Evolutionary conservation across 148 eudicot species (phyloP), one percentile per base, ranked within the genome.

Genomic region (Spergularia bocconei): DNA sequence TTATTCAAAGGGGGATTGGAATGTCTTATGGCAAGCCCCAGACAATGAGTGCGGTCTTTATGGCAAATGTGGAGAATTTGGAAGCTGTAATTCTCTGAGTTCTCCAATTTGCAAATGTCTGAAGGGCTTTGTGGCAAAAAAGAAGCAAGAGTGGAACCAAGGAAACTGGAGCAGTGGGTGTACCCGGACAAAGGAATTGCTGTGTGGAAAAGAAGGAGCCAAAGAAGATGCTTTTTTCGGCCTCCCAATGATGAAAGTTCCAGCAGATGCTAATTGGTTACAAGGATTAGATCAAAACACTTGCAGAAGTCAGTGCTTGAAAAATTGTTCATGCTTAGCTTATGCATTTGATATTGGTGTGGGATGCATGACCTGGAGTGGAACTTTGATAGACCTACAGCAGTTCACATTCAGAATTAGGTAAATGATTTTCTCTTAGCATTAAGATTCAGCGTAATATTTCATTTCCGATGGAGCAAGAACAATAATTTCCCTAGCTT

Each of bases 81-180:
- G 91, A 54, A 79, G 58, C 21, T 91, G 97, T 77, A 73, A 87
- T 71, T 21, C 81, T 20, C 44, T 76, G 2, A 39, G 51, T 13
- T 65, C 81, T 6, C 85, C 81, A n/a, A 81, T 83, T 20, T 91
- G 93, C 63, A 23, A 67, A 0, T 91, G 97, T 68, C 80, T 88
- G 73, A 74, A 52, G 59, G 91, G 93, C 5, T 89, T 83, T 74
- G 71, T 41, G 69, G 93, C 93, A 41, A 78, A 63, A 23, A 56
- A 76, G 15, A 7, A 2, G 0, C 75, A 62, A 11, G 86, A 86
- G 63, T 91, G 93, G 93, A 80, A 51, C 41, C 65, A 33, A 15
- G 86, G 84, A 6, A 86, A 85, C 76, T 87, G 85, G 82, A 78
- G 77, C 23, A 25, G 81, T 59, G 96, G 96, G 25, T 91, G 92